These are phyloP conservation scores for Austropuccinia psidii DNA, from an alignment of 1,284 basidiomycete genomes.

Conservation along the genomic window DNA sequence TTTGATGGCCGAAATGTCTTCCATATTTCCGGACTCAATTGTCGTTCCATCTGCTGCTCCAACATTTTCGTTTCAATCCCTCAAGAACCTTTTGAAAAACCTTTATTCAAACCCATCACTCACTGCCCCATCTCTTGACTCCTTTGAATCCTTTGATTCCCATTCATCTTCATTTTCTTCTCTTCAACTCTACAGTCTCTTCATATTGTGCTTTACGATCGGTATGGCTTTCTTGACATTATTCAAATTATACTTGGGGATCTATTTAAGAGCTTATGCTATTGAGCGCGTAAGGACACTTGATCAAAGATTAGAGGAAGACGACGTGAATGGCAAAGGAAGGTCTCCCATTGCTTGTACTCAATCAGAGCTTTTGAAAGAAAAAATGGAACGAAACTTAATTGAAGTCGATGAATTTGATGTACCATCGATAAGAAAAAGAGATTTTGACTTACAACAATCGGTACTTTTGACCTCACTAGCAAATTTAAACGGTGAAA, in stretches of 20 bases:
- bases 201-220: background rate
- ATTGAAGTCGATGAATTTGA: slow-evolving; percentile 22
- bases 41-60: no score
- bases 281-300: slow-evolving; percentile 4
- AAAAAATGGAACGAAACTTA: slow-evolving; percentile 10
- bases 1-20: background rate
- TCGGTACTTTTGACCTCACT: no score
- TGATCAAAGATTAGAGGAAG: background rate
- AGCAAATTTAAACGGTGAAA: no score
- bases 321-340: slow-evolving; percentile 1
- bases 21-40: no score
- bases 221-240: slow-evolving; percentile 7
- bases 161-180: slow-evolving; percentile 4
- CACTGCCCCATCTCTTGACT: background rate
- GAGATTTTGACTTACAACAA: no score
- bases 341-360: slow-evolving; percentile 18
- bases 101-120: background rate
- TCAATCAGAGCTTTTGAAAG: background rate
- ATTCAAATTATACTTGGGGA: slow-evolving; percentile 25
- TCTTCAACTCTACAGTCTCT: slow-evolving; percentile 13
- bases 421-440: slow-evolving; percentile 4
- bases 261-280: slow-evolving; percentile 17
- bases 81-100: background rate
- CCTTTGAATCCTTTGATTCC: background rate
- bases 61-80: slow-evolving; percentile 8